These are phyloP conservation scores for Emmonsia crescens DNA, from an alignment of 2,329 filamentous ascomycete genomes.

Conservation along the genomic window DNA sequence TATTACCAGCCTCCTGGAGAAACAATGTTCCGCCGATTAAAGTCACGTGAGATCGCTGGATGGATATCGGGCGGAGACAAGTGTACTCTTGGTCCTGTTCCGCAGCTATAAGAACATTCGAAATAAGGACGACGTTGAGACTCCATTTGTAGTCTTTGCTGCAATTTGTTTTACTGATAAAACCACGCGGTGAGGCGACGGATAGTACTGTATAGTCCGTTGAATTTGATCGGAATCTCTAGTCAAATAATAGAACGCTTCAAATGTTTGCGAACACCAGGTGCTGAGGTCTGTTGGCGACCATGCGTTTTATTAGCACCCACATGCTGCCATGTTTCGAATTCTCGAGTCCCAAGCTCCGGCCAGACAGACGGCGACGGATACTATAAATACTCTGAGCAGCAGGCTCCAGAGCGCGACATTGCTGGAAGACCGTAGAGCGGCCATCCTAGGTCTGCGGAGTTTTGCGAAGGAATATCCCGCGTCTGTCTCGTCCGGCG, in stretches of 20 bases:
- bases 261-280: slow-evolving; percentile 22
- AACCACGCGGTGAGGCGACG: not conserved
- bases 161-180: not conserved
- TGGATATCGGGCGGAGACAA: not conserved
- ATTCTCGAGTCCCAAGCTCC: slow-evolving; percentile 63
- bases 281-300: slow-evolving; percentile 25
- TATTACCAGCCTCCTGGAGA: not conserved
- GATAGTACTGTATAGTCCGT: not conserved
- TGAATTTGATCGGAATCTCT: not conserved
- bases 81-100: not conserved
- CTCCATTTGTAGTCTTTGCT: not conserved
- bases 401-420: slow-evolving; percentile 80
- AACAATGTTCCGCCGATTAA: not conserved
- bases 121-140: not conserved
- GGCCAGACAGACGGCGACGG: slow-evolving; percentile 88
- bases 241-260: slow-evolving; percentile 7
- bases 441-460: slow-evolving; percentile 80
- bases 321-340: slow-evolving; percentile 37
- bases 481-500: slow-evolving; percentile 86
- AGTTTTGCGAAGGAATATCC: slow-evolving; percentile 96
- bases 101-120: not conserved
- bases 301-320: slow-evolving; percentile 27
- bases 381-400: slow-evolving; percentile 85
- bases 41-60: not conserved
- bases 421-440: slow-evolving; percentile 84